Evolutionary conservation across 257 asterid genomes (phyloP), one percentile per base, ranked within the genome.

Genomic region (Linderniella brevidens): DNA sequence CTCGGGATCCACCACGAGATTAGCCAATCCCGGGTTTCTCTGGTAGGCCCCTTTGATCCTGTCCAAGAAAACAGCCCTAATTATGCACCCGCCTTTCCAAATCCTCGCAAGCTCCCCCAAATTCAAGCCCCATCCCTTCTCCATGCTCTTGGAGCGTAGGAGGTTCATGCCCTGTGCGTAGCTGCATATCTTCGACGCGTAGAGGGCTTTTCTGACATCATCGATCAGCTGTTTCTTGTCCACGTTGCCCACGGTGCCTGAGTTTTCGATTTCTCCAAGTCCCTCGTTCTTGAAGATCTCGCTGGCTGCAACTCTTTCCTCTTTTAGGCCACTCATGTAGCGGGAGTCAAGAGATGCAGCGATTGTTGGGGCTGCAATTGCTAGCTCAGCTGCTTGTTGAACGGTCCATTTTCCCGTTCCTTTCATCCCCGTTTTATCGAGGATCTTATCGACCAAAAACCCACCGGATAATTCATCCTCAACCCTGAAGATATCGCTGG

Each of bases 71-170:
- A 86, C 93, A 0, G 97, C 97, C 67, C 97, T 61, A 38, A 86
- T 86, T 35, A 86, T 86, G 55, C 97, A 86, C 52, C 97, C 97
- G 2, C 97, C 97, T 58, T 86, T 86, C 97, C 97, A 86, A 64
- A 86, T 86, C 70, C 94, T 71, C 0, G 94, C 94, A 49, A 86
- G 41, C 59, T 86, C 97, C 5, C 94, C 94, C 57, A 86, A 67
- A 58, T 82, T 79, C 85, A 86, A 66, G 35, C 75, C 75, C 97
- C 97, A 86, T 0, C 78, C 92, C 39, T 82, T 86, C 75, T 82
- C 94, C 53, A 35, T 52, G 43, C 97, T 86, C 87, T 86, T 86
- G 0, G 97, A 75, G 68, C 79, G 68, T 70, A 86, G 58, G 80
- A 86, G 58, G 43, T 86, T 86, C 97, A 82, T 86, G 17, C 97